Percentiles rank a stretch among this genome's conserved stretches.
Evolutionary conservation across 2,329 filamentous ascomycete species (phyloP).

Genomic region (Hypoxylon sp.): DNA sequence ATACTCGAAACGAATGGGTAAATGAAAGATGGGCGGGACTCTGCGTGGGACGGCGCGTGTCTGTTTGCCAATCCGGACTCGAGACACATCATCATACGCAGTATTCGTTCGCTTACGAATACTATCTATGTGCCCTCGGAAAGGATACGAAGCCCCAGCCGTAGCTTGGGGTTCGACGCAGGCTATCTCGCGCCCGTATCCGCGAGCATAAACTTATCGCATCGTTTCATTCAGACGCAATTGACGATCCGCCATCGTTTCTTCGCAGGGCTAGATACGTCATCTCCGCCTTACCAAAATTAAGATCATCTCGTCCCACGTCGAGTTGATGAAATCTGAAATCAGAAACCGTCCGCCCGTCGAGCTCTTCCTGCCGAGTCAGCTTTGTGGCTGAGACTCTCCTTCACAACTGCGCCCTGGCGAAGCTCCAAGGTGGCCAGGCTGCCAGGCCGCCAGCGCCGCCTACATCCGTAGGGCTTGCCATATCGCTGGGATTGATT

Average conservation of each 20-base stretch:
- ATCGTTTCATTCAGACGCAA: constrained; percentile 5
- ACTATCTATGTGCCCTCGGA: neutral
- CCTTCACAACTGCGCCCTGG: constrained; percentile 21
- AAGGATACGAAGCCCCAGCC: constrained; percentile 5
- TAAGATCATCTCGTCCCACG: neutral
- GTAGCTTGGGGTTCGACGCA: constrained; percentile 18
- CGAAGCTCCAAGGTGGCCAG: neutral
- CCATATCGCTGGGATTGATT: constrained; percentile 25
- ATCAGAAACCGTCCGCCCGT: too few relatives aligned
- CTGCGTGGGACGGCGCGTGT: neutral
- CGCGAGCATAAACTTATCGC: neutral
- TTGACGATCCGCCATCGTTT: constrained; percentile 2
- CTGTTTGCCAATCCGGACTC: neutral
- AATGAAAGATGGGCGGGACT: neutral
- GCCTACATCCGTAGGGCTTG: constrained; percentile 18
- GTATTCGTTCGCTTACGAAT: neutral
- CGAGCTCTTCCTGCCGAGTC: neutral
- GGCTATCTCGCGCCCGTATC: constrained; percentile 23
- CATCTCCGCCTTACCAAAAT: constrained; percentile 1
- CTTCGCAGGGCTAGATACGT: constrained; percentile 1
- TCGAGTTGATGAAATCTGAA: neutral
- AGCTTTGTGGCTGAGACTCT: constrained; percentile 19
- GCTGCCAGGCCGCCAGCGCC: constrained; percentile 6
- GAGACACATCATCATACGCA: neutral
- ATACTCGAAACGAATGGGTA: neutral